phyloP scores from a whole-genome alignment of 805 yeast species.

The Suhomyces tanzawaensis region DNA sequence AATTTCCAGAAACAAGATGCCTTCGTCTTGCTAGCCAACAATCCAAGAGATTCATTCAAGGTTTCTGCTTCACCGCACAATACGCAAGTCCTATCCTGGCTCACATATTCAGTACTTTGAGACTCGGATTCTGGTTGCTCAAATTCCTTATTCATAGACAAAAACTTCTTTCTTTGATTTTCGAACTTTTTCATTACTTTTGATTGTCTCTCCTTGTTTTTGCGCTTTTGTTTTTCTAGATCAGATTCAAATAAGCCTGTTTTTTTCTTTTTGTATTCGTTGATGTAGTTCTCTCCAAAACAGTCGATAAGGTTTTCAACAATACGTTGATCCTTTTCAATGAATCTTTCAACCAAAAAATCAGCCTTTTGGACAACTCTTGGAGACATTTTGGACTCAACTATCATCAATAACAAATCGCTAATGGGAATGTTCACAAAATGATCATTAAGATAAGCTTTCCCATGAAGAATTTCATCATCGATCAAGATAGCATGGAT shows the following conservation, averaged over 20 bases:
- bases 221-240: slow-evolving; percentile 50
- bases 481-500: slow-evolving; percentile 63
- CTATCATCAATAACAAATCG: slow-evolving; percentile 51
- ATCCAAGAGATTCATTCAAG: slow-evolving; percentile 50
- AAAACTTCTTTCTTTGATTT: slow-evolving; percentile 47
- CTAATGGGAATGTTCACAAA: slow-evolving; percentile 57
- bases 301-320: slow-evolving; percentile 51
- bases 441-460: slow-evolving; percentile 37
- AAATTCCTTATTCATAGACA: slow-evolving; percentile 35
- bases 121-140: slow-evolving; percentile 10
- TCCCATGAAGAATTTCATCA: slow-evolving; percentile 42
- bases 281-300: slow-evolving; percentile 56
- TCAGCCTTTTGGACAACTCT: slow-evolving; percentile 55
- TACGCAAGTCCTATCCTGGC: slow-evolving; percentile 17
- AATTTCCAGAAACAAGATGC: slow-evolving; percentile 51
- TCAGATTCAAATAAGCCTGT: slow-evolving; percentile 47
- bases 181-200: slow-evolving; percentile 62
- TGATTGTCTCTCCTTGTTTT: slow-evolving; percentile 62
- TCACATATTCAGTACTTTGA: slow-evolving; percentile 6
- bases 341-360: slow-evolving; percentile 48
- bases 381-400: slow-evolving; percentile 50
- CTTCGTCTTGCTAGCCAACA: slow-evolving; percentile 50
- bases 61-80: slow-evolving; percentile 23
- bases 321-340: slow-evolving; percentile 48
- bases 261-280: slow-evolving; percentile 48